phyloP scores from a whole-genome alignment of 208 protist genomes.

The Trypanosoma boissoni region DNA sequence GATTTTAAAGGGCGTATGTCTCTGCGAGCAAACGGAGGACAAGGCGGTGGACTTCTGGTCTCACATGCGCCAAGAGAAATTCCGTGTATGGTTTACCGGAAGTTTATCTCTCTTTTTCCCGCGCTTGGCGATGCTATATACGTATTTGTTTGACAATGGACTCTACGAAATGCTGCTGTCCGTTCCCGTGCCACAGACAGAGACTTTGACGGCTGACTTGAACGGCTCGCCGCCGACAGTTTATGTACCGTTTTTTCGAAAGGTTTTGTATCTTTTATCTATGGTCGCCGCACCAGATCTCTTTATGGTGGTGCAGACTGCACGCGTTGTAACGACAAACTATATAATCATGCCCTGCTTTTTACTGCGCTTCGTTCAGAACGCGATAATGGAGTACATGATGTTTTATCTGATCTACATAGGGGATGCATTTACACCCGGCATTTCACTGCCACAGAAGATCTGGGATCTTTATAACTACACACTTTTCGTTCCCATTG shows the following conservation, averaged over 20 bases:
- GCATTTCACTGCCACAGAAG: constrained; percentile 16
- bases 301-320: constrained; percentile 36
- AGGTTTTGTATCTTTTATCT: constrained; percentile 30
- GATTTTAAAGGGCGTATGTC: constrained; percentile 35
- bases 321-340: constrained; percentile 29
- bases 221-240: not conserved
- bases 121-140: constrained; percentile 35
- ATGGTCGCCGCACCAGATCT: constrained; percentile 40
- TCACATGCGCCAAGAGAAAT: constrained; percentile 37
- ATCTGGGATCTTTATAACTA: constrained; percentile 34
- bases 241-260: constrained; percentile 15
- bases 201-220: constrained; percentile 2
- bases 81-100: constrained; percentile 42
- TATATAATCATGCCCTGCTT: constrained; percentile 47
- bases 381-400: constrained; percentile 38
- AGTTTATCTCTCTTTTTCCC: constrained; percentile 39
- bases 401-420: constrained; percentile 31
- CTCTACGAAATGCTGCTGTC: constrained; percentile 31
- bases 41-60: constrained; percentile 30
- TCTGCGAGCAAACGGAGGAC: constrained; percentile 4
- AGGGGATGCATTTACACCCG: constrained; percentile 25
- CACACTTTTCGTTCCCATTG: constrained; percentile 31
- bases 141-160: constrained; percentile 38
- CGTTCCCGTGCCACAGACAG: constrained; percentile 2
- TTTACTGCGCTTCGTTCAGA: constrained; percentile 40